These are phyloP conservation scores for Didymella keratinophila DNA, from an alignment of 2,329 filamentous ascomycete genomes.

Conservation along the genomic window DNA sequence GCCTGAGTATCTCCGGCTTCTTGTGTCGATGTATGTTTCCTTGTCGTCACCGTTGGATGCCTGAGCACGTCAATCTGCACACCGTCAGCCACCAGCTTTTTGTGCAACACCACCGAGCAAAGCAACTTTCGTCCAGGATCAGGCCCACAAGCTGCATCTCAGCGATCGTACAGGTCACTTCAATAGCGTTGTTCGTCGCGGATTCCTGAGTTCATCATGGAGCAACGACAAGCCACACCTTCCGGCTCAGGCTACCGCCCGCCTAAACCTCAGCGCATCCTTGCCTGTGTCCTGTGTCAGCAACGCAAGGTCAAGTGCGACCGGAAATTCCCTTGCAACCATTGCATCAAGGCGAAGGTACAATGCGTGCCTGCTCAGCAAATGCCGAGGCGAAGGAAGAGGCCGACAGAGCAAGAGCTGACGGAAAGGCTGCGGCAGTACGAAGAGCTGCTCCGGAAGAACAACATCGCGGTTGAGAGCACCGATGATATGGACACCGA, in stretches of 20 bases:
- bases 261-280: conserved; percentile 50
- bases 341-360: conserved; percentile 40
- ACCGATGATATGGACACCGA: conserved; percentile 1
- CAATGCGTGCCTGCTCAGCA: conserved; percentile 52
- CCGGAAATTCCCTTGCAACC: conserved; percentile 47
- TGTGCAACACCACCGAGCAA: neutral
- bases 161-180: neutral
- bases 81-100: neutral
- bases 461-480: conserved; percentile 74
- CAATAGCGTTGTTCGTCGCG: neutral
- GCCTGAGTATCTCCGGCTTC: neutral
- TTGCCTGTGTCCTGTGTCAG: conserved; percentile 75
- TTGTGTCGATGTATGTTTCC: neutral
- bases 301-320: conserved; percentile 55
- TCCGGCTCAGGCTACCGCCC: conserved; percentile 12
- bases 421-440: conserved; percentile 74
- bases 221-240: conserved; percentile 19
- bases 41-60: neutral
- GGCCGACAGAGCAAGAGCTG: conserved; percentile 74
- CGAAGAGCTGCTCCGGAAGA: conserved; percentile 69
- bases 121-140: neutral
- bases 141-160: neutral
- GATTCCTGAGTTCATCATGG: conserved; percentile 6
- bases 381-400: conserved; percentile 65
- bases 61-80: neutral